Conservation (phyloP, 106 monocot genomes). For the Agapanthus africanus region DNA sequence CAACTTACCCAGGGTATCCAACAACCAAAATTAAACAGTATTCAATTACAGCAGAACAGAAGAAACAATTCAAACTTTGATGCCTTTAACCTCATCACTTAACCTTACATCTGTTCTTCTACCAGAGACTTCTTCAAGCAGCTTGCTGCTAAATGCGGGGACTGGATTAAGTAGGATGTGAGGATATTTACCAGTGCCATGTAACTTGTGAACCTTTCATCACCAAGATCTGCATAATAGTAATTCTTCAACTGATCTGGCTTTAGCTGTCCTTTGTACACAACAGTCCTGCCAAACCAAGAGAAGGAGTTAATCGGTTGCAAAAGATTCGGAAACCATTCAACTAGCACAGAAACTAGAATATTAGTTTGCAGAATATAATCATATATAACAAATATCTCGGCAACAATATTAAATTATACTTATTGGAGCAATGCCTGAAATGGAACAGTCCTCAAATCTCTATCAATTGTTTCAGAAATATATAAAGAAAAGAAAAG, state of each 20-base stretch:
- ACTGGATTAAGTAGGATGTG: conserved; percentile 26
- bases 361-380: background rate
- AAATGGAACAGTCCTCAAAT: background rate
- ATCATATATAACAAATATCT: too few species aligned
- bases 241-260: conserved; percentile 78
- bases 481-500: conserved; percentile 4
- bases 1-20: conserved; percentile 44
- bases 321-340: background rate
- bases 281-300: conserved; percentile 64
- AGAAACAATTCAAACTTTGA: conserved; percentile 21
- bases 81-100: conserved; percentile 20
- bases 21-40: conserved; percentile 37
- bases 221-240: conserved; percentile 91
- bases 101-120: too few species aligned
- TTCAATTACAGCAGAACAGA: conserved; percentile 24
- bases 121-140: conserved; percentile 32
- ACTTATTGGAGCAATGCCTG: background rate
- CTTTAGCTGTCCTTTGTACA: conserved; percentile 96
- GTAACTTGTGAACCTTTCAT: conserved; percentile 94
- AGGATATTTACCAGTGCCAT: conserved; percentile 96
- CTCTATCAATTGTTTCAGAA: background rate
- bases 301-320: background rate
- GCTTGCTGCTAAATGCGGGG: conserved; percentile 27
- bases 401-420: too few species aligned
- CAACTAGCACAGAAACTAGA: background rate